Evolutionary conservation across 768 basidiomycete species (phyloP), one percentile per base, ranked within the genome.

Genomic region (Mycena alexandri): DNA sequence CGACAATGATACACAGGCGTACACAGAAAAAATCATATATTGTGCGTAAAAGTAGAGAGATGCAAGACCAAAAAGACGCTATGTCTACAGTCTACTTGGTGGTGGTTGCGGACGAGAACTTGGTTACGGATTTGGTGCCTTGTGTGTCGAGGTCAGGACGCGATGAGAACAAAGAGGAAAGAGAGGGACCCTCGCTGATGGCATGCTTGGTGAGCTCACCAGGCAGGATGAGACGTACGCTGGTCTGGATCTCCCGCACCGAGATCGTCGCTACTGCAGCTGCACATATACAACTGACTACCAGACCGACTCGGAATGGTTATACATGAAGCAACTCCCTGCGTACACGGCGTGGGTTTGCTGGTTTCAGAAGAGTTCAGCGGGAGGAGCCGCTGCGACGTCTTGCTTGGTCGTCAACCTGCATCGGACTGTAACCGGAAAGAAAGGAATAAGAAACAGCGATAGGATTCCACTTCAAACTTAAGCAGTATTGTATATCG

Each of bases 241-340:
- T 85, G 1, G 93, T 95, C 81, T 95, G 93, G 76, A 95, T 95
- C 80, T 95, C 93, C 57, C 93, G 91, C 47, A 91, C 93, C n/a
- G 93, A 94, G 79, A 95, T 94, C 19, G 93, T 95, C 4, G 93
- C n/a, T n/a, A n/a, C n/a, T n/a, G n/a, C n/a, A n/a, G n/a, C n/a
- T n/a, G n/a, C n/a, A n/a, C n/a, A n/a, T n/a, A n/a, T n/a, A n/a
- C n/a, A n/a, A n/a, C n/a, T n/a, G n/a, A n/a, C n/a, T n/a, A n/a
- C n/a, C n/a, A n/a, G n/a, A n/a, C n/a, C n/a, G n/a, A n/a, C n/a
- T n/a, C n/a, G n/a, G n/a, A n/a, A n/a, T n/a, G n/a, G n/a, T n/a
- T n/a, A n/a, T n/a, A n/a, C n/a, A n/a, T n/a, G n/a, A n/a, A n/a
- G n/a, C n/a, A n/a, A n/a, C n/a, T n/a, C n/a, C n/a, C n/a, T n/a